phyloP scores from a whole-genome alignment of 306 rosid genomes.

The Cucurbita moschata region DNA sequence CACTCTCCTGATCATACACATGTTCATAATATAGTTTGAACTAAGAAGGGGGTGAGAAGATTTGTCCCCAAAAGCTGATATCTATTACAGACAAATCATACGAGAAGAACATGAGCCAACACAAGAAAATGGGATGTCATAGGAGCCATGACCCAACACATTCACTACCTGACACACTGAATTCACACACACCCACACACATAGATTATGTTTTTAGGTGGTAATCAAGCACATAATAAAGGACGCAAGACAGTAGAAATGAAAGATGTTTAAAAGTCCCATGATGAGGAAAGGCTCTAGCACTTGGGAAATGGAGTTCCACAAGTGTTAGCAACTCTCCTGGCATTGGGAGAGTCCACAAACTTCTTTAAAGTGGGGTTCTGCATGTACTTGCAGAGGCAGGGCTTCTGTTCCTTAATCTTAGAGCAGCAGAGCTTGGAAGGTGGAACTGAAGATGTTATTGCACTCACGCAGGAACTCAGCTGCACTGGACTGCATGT shows the following conservation, averaged over 20 bases:
- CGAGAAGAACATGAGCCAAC: not conserved
- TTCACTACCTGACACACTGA: not conserved
- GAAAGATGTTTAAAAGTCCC: not conserved
- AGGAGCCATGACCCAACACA: not conserved
- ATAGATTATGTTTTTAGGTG: constrained; percentile 2
- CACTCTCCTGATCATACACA: not conserved
- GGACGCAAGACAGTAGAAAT: constrained; percentile 1
- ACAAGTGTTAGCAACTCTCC: constrained; percentile 83
- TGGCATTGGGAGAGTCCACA: constrained; percentile 86
- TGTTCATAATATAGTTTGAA: not conserved
- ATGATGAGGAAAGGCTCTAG: constrained; percentile 4
- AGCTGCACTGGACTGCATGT: constrained; percentile 78
- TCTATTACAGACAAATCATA: not conserved
- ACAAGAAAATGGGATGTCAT: not conserved
- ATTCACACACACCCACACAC: not conserved
- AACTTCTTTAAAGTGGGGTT: constrained; percentile 83
- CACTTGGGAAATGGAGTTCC: constrained; percentile 92
- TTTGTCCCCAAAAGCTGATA: not conserved
- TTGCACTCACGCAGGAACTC: constrained; percentile 81
- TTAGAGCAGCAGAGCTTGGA: constrained; percentile 68
- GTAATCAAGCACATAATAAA: not conserved
- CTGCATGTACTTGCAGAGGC: constrained; percentile 82
- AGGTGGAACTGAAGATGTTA: constrained; percentile 67
- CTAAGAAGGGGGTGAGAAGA: not conserved
- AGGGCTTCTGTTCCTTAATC: constrained; percentile 87